These are phyloP conservation scores for Berberis thunbergii DNA, from an alignment of 164 flowering plant species.

Conservation along the genomic window DNA sequence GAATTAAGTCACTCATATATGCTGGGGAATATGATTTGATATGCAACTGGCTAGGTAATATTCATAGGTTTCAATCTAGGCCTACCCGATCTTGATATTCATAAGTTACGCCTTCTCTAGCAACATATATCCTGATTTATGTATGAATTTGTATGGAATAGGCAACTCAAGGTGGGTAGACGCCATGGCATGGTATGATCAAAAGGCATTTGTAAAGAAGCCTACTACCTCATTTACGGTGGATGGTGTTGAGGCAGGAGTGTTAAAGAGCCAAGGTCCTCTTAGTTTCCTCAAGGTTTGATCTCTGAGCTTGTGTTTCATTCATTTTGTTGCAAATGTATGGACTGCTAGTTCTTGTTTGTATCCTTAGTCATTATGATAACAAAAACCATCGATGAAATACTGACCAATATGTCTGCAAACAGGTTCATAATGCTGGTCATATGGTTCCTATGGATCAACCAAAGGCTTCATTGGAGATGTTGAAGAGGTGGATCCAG, in stretches of 20 bases:
- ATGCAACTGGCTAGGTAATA: not conserved
- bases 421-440: too few species aligned
- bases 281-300: conserved; percentile 74
- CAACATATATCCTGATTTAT: too few species aligned
- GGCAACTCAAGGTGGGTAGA: conserved; percentile 50
- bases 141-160: not conserved
- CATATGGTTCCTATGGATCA: too few species aligned
- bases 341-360: not conserved
- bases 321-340: not conserved
- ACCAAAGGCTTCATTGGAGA: not conserved
- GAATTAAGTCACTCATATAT: not conserved
- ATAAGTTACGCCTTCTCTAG: not conserved
- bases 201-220: conserved; percentile 46
- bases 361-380: not conserved
- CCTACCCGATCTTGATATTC: not conserved
- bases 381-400: too few species aligned
- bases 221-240: conserved; percentile 33
- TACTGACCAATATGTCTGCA: too few species aligned
- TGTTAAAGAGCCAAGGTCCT: conserved; percentile 22
- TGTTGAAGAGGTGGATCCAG: not conserved
- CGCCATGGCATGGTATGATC: conserved; percentile 88
- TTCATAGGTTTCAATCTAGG: not conserved
- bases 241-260: not conserved
- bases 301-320: not conserved
- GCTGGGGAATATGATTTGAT: not conserved